Percentiles rank a stretch among this genome's conserved stretches.
Evolutionary conservation across 2,329 filamentous ascomycete species (phyloP).

Genomic region (Clarireedia paspali): DNA sequence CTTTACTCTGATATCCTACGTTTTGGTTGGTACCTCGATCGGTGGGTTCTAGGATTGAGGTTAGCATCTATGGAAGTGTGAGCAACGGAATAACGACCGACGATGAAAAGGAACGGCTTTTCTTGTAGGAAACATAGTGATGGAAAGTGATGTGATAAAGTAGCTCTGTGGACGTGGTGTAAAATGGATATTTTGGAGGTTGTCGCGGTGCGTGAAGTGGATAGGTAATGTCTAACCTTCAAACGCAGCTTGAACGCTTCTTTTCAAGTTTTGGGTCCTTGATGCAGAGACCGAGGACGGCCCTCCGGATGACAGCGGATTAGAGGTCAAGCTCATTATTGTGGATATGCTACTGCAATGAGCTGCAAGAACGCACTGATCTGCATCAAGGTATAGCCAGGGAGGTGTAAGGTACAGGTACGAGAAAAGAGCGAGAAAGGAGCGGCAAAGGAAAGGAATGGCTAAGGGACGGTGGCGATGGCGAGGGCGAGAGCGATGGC

Average conservation of each 20-base stretch:
- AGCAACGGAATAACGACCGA: slow-evolving; percentile 25
- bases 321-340: slow-evolving; percentile 27
- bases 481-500: no score
- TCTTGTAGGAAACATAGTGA: slow-evolving; percentile 25
- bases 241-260: slow-evolving; percentile 53
- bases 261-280: slow-evolving; percentile 44
- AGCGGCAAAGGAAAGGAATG: no score
- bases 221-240: slow-evolving; percentile 39
- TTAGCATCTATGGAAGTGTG: slow-evolving; percentile 24
- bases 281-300: slow-evolving; percentile 26
- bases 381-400: no score
- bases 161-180: not conserved
- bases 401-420: no score
- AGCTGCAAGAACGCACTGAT: no score
- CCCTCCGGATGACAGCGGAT: slow-evolving; percentile 28
- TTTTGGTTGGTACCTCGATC: slow-evolving; percentile 40
- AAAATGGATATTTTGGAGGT: not conserved
- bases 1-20: slow-evolving; percentile 62
- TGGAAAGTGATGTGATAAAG: slow-evolving; percentile 11
- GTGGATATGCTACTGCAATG: not conserved
- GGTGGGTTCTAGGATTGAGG: slow-evolving; percentile 38
- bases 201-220: slow-evolving; percentile 9
- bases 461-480: no score
- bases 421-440: no score
- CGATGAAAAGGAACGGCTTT: slow-evolving; percentile 20